phyloP scores from a whole-genome alignment of 2,329 filamentous ascomycete genomes.

The Fusarium sp. region DNA sequence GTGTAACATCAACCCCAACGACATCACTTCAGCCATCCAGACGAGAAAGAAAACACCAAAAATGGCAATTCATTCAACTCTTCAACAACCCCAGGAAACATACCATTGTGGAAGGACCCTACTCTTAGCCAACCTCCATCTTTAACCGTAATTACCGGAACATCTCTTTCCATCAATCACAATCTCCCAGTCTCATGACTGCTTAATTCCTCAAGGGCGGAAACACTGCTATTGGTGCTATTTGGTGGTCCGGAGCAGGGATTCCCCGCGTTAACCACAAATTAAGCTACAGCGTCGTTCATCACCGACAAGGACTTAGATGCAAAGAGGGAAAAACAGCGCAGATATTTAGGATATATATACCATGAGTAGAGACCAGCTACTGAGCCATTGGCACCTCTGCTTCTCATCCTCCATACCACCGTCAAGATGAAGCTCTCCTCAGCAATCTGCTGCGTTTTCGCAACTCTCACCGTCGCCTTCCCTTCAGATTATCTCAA shows the following conservation, averaged over 20 bases:
- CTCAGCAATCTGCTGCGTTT: conserved; percentile 20
- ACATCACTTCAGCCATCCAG: background rate
- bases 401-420: background rate
- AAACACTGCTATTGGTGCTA: conserved; percentile 37
- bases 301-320: background rate
- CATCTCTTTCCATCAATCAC: conserved; percentile 3
- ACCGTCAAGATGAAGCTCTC: conserved; percentile 34
- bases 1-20: background rate
- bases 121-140: conserved; percentile 2
- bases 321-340: background rate
- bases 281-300: background rate
- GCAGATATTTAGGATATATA: conserved; percentile 9
- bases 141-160: conserved; percentile 27
- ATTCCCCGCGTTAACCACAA: conserved; percentile 32
- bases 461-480: conserved; percentile 24
- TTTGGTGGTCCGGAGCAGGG: conserved; percentile 23
- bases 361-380: background rate
- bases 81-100: background rate
- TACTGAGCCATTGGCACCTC: background rate
- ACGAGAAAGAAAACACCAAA: background rate
- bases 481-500: conserved; percentile 37
- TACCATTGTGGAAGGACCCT: background rate
- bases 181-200: background rate
- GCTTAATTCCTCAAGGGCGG: background rate
- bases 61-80: background rate